Conservation (phyloP, 352 stramenopile genomes). For the Phytophthora idaei region DNA sequence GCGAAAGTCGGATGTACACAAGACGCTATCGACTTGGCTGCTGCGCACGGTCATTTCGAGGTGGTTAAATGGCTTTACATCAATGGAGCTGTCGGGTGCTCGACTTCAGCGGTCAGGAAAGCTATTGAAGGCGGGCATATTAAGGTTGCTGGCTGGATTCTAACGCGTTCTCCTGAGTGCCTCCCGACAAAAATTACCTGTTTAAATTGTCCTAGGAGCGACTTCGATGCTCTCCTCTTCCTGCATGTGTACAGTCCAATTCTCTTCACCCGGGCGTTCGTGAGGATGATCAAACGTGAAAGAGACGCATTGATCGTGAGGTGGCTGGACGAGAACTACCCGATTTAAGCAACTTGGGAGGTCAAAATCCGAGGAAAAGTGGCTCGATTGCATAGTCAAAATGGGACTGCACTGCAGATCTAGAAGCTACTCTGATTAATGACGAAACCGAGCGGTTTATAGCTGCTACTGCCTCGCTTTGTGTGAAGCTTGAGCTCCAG, state of each 20-base stretch:
- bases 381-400: conserved; percentile 29
- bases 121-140: too few species aligned
- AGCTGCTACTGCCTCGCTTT: conserved; percentile 9
- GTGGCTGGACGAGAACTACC: not conserved
- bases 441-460: conserved; percentile 17
- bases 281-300: too few species aligned
- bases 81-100: not conserved
- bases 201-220: too few species aligned
- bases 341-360: not conserved
- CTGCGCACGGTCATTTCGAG: not conserved
- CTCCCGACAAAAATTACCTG: too few species aligned
- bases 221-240: too few species aligned
- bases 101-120: not conserved
- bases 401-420: conserved; percentile 16
- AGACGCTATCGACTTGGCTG: not conserved
- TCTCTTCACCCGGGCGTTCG: too few species aligned
- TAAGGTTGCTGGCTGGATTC: too few species aligned
- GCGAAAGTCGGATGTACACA: not conserved
- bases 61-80: not conserved
- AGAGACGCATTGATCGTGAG: too few species aligned
- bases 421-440: conserved; percentile 27
- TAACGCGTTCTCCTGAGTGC: too few species aligned
- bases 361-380: conserved; percentile 30
- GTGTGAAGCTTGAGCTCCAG: conserved; percentile 14
- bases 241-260: too few species aligned